These are phyloP conservation scores for Spathaspora boniae DNA, from an alignment of 805 yeast genomes.

Conservation along the genomic window DNA sequence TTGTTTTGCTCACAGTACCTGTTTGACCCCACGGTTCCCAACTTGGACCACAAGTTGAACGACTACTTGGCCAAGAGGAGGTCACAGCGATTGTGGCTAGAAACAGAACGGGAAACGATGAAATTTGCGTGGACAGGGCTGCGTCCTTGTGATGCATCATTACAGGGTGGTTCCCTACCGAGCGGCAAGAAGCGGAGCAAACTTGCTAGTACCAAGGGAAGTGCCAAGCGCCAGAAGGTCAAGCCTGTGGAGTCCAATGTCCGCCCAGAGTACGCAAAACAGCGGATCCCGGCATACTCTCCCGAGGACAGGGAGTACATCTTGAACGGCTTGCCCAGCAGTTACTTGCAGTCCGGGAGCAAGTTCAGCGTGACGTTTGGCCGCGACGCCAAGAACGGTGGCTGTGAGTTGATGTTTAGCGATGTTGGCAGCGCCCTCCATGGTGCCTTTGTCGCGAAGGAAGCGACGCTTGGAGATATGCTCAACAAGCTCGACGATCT, in stretches of 20 bases:
- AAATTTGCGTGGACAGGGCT: background rate
- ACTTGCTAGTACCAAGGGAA: no score
- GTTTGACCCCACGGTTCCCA: background rate
- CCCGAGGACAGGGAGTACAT: conserved; percentile 14
- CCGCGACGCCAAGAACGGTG: background rate
- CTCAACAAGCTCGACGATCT: conserved; percentile 10
- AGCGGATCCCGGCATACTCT: background rate
- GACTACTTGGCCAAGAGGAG: conserved; percentile 11
- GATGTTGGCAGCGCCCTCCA: conserved; percentile 17
- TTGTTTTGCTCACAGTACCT: conserved; percentile 4
- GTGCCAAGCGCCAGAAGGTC: conserved; percentile 3
- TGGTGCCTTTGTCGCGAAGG: conserved; percentile 16
- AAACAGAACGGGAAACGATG: background rate
- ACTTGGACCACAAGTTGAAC: conserved; percentile 13
- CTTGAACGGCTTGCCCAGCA: conserved; percentile 17
- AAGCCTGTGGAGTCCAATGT: background rate
- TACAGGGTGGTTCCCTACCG: no score
- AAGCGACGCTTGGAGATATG: conserved; percentile 3
- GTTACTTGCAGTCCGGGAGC: conserved; percentile 21
- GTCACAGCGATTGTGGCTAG: conserved; percentile 12
- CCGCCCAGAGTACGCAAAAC: background rate
- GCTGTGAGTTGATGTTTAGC: conserved; percentile 16
- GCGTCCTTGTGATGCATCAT: background rate
- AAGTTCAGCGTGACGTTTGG: conserved; percentile 3
- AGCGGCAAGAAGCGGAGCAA: no score